A percentile compares a stretch with the other conserved stretches of the same genome.
Evolutionary conservation across 2,329 filamentous ascomycete species (phyloP).

Genomic region (Aspergillus viridinutans): DNA sequence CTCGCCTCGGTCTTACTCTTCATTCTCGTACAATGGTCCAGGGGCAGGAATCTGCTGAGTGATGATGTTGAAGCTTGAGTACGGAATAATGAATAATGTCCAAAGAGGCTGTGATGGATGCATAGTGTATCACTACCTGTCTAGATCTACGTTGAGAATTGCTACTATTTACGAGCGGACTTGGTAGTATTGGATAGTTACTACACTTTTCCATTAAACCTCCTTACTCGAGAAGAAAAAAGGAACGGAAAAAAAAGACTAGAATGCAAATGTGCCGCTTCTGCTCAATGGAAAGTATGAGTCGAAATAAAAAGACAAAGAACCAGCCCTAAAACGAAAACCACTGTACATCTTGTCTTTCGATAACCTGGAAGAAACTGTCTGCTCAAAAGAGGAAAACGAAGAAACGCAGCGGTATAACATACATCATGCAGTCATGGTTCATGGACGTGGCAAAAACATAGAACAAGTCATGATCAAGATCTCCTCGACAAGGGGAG

Average conservation of each 20-base stretch:
- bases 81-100: too few species aligned
- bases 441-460: slow-evolving; percentile 24
- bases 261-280: neutral
- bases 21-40: too few species aligned
- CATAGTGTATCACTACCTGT: neutral
- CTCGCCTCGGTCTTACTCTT: neutral
- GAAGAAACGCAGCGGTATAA: slow-evolving; percentile 23
- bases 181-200: neutral
- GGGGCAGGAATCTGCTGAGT: neutral
- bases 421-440: slow-evolving; percentile 37
- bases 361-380: slow-evolving; percentile 3
- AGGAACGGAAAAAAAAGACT: neutral
- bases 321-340: slow-evolving; percentile 15
- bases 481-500: slow-evolving; percentile 6
- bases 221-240: neutral
- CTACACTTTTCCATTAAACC: neutral
- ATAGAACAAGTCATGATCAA: slow-evolving; percentile 14
- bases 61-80: neutral
- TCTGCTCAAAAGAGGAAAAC: slow-evolving; percentile 11
- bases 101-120: too few species aligned
- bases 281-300: slow-evolving; percentile 3
- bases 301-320: slow-evolving; percentile 8
- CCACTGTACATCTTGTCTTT: slow-evolving; percentile 20
- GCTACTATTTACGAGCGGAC: neutral
- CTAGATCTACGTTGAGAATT: neutral